Evolutionary conservation across 495 filamentous ascomycete species (phyloP).

Genomic region (Annulohypoxylon nitens): DNA sequence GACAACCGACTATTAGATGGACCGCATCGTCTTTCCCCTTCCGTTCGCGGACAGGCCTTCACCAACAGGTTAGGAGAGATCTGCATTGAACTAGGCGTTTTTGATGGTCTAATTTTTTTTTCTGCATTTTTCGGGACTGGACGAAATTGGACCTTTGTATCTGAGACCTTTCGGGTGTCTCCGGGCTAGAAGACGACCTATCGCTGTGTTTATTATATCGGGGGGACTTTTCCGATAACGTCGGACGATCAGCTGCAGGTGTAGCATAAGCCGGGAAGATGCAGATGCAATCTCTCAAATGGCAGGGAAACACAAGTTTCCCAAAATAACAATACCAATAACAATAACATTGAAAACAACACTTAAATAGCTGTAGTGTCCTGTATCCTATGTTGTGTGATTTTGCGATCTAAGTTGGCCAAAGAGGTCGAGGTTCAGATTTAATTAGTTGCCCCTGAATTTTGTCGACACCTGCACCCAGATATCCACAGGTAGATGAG

Average conservation of each 20-base stretch:
- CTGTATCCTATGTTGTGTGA: conserved; percentile 7
- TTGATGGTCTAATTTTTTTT: conserved; percentile 19
- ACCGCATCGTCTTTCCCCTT: conserved; percentile 6
- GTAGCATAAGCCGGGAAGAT: conserved; percentile 25
- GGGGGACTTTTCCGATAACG: conserved; percentile 26
- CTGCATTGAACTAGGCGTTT: conserved; percentile 44
- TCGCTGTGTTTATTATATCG: conserved; percentile 7
- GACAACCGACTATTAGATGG: conserved; percentile 38
- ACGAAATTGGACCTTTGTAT: conserved; percentile 20
- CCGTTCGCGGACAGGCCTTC: conserved; percentile 15
- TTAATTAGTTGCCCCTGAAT: not conserved
- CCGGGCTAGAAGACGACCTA: not conserved
- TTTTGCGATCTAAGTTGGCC: not conserved
- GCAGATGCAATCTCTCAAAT: not conserved
- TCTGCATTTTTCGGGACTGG: conserved; percentile 19
- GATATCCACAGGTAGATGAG: not conserved
- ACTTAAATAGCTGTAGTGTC: conserved; percentile 10
- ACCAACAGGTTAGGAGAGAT: conserved; percentile 16
- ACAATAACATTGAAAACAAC: not conserved
- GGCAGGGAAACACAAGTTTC: conserved; percentile 2
- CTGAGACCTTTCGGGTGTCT: conserved; percentile 11
- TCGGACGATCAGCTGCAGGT: conserved; percentile 36
- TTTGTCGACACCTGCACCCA: not conserved
- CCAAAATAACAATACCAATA: conserved; percentile 32
- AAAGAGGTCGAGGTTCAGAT: too few species aligned